Percentiles rank a stretch among this genome's conserved stretches.
Conservation (phyloP, 176 grass and related monocot genomes). For the Leersia perrieri region DNA sequence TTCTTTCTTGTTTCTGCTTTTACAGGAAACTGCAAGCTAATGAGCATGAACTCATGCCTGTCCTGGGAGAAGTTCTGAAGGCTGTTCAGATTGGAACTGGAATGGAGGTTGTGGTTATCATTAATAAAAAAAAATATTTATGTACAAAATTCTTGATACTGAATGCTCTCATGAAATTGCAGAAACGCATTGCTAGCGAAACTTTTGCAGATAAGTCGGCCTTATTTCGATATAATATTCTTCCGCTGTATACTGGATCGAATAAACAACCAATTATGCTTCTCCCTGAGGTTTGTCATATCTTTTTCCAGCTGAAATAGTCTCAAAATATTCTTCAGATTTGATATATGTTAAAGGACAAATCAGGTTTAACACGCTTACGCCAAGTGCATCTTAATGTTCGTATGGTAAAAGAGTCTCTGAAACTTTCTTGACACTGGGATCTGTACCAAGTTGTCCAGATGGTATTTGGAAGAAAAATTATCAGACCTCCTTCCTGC, state of each 20-base stretch:
- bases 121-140: conserved; percentile 11
- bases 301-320: conserved; percentile 21
- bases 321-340: conserved; percentile 7
- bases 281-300: conserved; percentile 68
- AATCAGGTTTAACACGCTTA: neutral
- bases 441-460: neutral
- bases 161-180: conserved; percentile 39
- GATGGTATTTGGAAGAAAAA: conserved; percentile 6
- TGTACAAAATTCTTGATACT: neutral
- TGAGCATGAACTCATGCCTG: conserved; percentile 44
- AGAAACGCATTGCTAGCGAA: conserved; percentile 50
- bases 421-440: neutral
- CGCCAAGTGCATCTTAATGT: neutral
- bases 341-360: neutral
- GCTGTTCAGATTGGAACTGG: conserved; percentile 58
- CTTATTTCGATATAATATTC: conserved; percentile 74
- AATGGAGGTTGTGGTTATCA: conserved; percentile 53
- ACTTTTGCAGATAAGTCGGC: conserved; percentile 61
- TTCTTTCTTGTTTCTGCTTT: conserved; percentile 20
- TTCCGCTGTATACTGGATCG: conserved; percentile 69
- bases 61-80: conserved; percentile 68
- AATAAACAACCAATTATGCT: conserved; percentile 80
- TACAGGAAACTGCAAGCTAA: conserved; percentile 67
- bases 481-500: neutral
- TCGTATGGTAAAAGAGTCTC: conserved; percentile 5